These are phyloP conservation scores for Coemansia furcata DNA, from an alignment of 192 early-diverging fungal species.

Conservation along the genomic window DNA sequence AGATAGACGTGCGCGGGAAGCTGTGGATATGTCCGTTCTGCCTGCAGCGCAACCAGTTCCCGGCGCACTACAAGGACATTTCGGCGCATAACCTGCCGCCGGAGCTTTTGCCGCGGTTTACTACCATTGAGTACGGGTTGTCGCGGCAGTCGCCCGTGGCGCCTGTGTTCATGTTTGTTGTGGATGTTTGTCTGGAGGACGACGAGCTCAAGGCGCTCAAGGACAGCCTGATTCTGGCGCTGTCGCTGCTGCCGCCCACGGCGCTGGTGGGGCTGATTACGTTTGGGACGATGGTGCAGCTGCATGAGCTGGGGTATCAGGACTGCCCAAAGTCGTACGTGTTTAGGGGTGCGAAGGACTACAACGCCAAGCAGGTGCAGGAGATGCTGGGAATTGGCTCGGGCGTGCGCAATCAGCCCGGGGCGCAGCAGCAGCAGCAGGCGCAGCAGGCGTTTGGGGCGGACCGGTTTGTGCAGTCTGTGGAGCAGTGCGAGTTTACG, in stretches of 20 bases:
- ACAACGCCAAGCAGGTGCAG: constrained; percentile 90
- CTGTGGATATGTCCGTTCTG: constrained; percentile 99
- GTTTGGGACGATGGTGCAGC: constrained; percentile 97
- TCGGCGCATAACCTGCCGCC: constrained; percentile 87
- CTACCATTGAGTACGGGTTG: constrained; percentile 96
- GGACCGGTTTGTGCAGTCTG: constrained; percentile 83
- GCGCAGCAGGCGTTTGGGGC: constrained; percentile 48
- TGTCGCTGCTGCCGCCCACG: constrained; percentile 88
- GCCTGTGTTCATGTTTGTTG: constrained; percentile 94
- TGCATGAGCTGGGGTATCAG: constrained; percentile 93
- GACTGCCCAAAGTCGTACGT: constrained; percentile 98
- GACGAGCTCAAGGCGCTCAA: constrained; percentile 95
- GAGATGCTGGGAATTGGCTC: constrained; percentile 92
- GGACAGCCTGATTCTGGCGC: constrained; percentile 84
- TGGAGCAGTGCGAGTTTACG: constrained; percentile 95
- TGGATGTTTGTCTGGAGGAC: constrained; percentile 95
- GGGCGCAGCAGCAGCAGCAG: constrained; percentile 22
- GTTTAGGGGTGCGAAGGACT: constrained; percentile 97
- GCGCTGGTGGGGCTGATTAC: constrained; percentile 95
- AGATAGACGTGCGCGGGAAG: constrained; percentile 93
- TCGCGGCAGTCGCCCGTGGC: constrained; percentile 81
- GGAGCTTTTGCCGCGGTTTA: constrained; percentile 87
- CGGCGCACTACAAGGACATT: constrained; percentile 97
- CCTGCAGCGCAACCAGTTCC: constrained; percentile 93
- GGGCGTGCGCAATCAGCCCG: constrained; percentile 45